These are phyloP conservation scores for Phytophthora multivora DNA, from an alignment of 352 stramenopile species.

Conservation along the genomic window DNA sequence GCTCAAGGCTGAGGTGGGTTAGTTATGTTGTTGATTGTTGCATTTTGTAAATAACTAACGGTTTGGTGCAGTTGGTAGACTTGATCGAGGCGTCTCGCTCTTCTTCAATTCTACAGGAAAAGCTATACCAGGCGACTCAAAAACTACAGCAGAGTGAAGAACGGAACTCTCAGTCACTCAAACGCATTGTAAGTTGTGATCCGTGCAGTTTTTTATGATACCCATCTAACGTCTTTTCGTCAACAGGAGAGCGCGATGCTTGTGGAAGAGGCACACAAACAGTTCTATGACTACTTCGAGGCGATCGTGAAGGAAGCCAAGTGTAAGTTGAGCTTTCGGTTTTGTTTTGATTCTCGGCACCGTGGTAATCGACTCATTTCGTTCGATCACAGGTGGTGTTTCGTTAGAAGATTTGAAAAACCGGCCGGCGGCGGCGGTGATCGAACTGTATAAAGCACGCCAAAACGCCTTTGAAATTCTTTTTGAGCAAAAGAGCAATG, in stretches of 20 bases:
- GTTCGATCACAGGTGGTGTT: slow-evolving; percentile 34
- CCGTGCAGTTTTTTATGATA: neutral
- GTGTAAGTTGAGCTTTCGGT: slow-evolving; percentile 26
- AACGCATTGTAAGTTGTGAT: slow-evolving; percentile 51
- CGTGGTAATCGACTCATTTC: slow-evolving; percentile 10
- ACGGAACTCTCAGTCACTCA: slow-evolving; percentile 43
- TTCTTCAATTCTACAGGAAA: slow-evolving; percentile 66
- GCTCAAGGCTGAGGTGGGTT: slow-evolving; percentile 70
- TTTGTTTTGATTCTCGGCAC: neutral
- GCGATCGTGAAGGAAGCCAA: slow-evolving; percentile 47
- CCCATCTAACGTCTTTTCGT: neutral
- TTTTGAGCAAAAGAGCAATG: slow-evolving; percentile 58
- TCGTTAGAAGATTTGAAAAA: slow-evolving; percentile 48
- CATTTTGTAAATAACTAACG: neutral
- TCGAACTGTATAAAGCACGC: slow-evolving; percentile 58
- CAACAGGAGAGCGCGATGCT: slow-evolving; percentile 44
- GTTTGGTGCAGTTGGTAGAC: slow-evolving; percentile 51
- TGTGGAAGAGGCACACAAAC: slow-evolving; percentile 47
- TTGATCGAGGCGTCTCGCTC: slow-evolving; percentile 72
- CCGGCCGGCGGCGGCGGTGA: slow-evolving; percentile 49
- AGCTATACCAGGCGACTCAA: slow-evolving; percentile 53
- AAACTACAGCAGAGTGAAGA: slow-evolving; percentile 66
- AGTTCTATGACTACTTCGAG: slow-evolving; percentile 59
- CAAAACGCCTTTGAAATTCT: slow-evolving; percentile 70
- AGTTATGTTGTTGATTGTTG: neutral